Evolutionary conservation across 495 filamentous ascomycete genomes (phyloP).

Genomic region (Penicillium lividum): DNA sequence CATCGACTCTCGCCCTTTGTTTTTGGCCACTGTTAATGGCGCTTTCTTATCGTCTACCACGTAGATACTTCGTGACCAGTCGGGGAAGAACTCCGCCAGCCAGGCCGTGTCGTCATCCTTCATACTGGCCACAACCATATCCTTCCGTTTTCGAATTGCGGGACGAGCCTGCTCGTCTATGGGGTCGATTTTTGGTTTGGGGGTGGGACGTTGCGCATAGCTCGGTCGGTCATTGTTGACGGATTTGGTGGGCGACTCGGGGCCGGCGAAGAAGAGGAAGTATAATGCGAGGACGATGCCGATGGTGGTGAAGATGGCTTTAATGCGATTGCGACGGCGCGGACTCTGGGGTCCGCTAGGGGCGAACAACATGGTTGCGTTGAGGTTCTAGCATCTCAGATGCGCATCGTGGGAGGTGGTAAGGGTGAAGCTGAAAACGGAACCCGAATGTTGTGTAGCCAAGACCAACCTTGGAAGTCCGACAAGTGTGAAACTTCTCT

Average conservation of each 20-base stretch:
- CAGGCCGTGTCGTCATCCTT: constrained; percentile 56
- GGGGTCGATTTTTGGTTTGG: constrained; percentile 16
- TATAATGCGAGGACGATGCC: constrained; percentile 43
- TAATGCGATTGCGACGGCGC: constrained; percentile 45
- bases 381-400: constrained; percentile 5
- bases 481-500: background rate
- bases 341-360: constrained; percentile 40
- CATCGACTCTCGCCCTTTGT: constrained; percentile 62
- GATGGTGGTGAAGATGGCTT: constrained; percentile 44
- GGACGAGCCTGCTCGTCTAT: constrained; percentile 34
- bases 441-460: background rate
- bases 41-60: constrained; percentile 51
- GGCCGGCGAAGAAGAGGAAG: constrained; percentile 40
- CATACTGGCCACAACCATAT: constrained; percentile 57
- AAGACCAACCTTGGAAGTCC: background rate
- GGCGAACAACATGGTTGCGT: constrained; percentile 38
- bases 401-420: constrained; percentile 7
- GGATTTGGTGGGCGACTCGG: constrained; percentile 15
- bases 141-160: constrained; percentile 33
- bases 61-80: constrained; percentile 54
- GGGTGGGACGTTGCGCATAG: constrained; percentile 25
- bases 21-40: constrained; percentile 46
- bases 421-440: constrained; percentile 10
- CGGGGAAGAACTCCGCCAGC: constrained; percentile 51
- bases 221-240: constrained; percentile 18